A percentile compares a stretch with the other conserved stretches of the same genome.
Evolutionary conservation across 106 monocot species (phyloP).

Genomic region (Triglochin maritima): DNA sequence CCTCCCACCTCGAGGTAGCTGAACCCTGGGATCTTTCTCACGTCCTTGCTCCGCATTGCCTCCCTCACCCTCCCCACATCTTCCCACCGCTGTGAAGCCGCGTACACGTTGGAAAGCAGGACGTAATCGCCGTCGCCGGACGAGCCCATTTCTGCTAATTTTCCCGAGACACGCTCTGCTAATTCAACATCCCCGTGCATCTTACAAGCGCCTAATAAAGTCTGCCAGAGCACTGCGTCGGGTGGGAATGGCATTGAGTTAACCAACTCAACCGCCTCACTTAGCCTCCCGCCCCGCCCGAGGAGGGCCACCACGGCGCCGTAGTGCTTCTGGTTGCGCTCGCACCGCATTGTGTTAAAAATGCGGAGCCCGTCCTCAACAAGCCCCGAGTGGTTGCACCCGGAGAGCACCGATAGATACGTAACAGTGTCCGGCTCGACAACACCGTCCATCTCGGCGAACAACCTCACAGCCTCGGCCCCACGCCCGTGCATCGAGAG

Average conservation of each 20-base stretch:
- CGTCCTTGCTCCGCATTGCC: slow-evolving; percentile 46
- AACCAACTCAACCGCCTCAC: slow-evolving; percentile 41
- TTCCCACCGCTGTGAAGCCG: slow-evolving; percentile 52
- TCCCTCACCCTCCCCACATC: slow-evolving; percentile 71
- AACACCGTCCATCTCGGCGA: slow-evolving; percentile 39
- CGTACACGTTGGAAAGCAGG: slow-evolving; percentile 81
- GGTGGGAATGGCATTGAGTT: slow-evolving; percentile 43
- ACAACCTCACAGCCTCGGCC: slow-evolving; percentile 35
- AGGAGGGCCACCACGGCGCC: slow-evolving; percentile 69
- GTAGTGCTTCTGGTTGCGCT: slow-evolving; percentile 66
- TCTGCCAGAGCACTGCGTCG: slow-evolving; percentile 77
- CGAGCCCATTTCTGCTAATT: slow-evolving; percentile 54
- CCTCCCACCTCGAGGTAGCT: slow-evolving; percentile 59
- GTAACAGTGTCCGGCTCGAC: slow-evolving; percentile 52
- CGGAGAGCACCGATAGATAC: slow-evolving; percentile 64
- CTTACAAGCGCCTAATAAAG: slow-evolving; percentile 69
- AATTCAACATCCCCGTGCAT: slow-evolving; percentile 44
- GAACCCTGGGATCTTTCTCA: slow-evolving; percentile 67
- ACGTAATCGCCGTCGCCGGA: slow-evolving; percentile 68
- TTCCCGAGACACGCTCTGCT: slow-evolving; percentile 45
- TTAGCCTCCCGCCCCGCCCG: slow-evolving; percentile 51
- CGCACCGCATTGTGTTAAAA: slow-evolving; percentile 38
- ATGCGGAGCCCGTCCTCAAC: slow-evolving; percentile 68
- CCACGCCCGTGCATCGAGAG: slow-evolving; percentile 64
- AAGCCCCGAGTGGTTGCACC: slow-evolving; percentile 70